Percentiles rank a stretch among this genome's conserved stretches.
Evolutionary conservation across 441 rosid species (phyloP).

Genomic region (Pelargonium myrrhifolium): DNA sequence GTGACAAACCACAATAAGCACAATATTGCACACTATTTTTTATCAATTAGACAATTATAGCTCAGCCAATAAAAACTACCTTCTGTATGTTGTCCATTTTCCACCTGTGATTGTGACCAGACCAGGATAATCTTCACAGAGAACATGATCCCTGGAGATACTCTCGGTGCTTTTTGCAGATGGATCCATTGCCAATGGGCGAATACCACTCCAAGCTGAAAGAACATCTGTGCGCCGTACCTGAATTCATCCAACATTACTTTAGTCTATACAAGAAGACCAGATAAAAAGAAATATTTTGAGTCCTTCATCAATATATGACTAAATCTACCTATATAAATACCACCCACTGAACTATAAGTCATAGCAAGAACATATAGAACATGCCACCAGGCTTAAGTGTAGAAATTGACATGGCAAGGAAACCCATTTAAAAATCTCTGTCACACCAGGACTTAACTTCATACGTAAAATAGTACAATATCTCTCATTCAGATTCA

Average conservation of each 20-base stretch:
- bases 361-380: background rate
- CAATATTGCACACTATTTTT: constrained; percentile 3
- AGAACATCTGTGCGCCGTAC: constrained; percentile 94
- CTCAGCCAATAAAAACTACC: constrained; percentile 38
- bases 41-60: background rate
- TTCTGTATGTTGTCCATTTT: constrained; percentile 93
- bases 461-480: background rate
- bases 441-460: background rate
- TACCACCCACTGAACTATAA: background rate
- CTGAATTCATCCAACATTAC: constrained; percentile 30
- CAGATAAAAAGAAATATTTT: too few relatives aligned
- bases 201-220: constrained; percentile 98
- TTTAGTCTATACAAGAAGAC: constrained; percentile 15
- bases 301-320: background rate
- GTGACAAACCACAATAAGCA: constrained; percentile 35
- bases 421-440: background rate
- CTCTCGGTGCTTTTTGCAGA: constrained; percentile 83
- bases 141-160: constrained; percentile 92
- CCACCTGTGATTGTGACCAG: constrained; percentile 95
- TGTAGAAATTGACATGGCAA: background rate
- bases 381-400: background rate
- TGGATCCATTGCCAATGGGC: constrained; percentile 84
- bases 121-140: constrained; percentile 77
- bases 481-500: background rate
- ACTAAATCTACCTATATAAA: background rate